These are phyloP conservation scores for Aureobasidium sp. DNA, from an alignment of 2,329 filamentous ascomycete genomes.

Conservation along the genomic window DNA sequence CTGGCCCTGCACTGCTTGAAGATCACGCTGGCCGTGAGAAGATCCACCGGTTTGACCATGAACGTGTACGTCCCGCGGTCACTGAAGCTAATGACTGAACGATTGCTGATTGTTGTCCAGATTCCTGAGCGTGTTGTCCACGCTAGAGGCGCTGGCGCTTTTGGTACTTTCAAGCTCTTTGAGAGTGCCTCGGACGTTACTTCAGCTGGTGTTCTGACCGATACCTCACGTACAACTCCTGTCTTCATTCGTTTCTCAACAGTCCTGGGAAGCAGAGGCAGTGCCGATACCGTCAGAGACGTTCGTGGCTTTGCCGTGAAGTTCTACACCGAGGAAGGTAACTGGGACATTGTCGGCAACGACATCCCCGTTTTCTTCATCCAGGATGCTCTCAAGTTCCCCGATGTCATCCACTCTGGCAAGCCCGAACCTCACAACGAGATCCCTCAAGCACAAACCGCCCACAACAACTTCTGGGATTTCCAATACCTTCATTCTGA, in stretches of 20 bases:
- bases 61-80: conserved; percentile 45
- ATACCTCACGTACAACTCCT: conserved; percentile 59
- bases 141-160: conserved; percentile 57
- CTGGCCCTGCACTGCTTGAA: conserved; percentile 63
- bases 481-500: conserved; percentile 62
- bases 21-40: conserved; percentile 68
- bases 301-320: conserved; percentile 73
- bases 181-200: conserved; percentile 59
- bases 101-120: conserved; percentile 48
- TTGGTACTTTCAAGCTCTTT: conserved; percentile 59
- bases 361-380: conserved; percentile 73
- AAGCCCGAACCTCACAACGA: conserved; percentile 68
- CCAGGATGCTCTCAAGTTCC: conserved; percentile 68
- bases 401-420: conserved; percentile 55
- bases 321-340: conserved; percentile 71
- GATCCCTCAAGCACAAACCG: conserved; percentile 48
- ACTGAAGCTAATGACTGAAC: conserved; percentile 30
- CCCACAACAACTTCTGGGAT: conserved; percentile 66
- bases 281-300: conserved; percentile 76
- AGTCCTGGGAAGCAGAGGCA: conserved; percentile 66
- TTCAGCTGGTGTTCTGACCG: conserved; percentile 57
- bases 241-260: conserved; percentile 73
- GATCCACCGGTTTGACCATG: conserved; percentile 71
- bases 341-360: conserved; percentile 62
- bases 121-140: conserved; percentile 64